A percentile compares a stretch with the other conserved stretches of the same genome.
phyloP scores from a whole-genome alignment of 2,329 filamentous ascomycete genomes.

The Alternaria consortialis region DNA sequence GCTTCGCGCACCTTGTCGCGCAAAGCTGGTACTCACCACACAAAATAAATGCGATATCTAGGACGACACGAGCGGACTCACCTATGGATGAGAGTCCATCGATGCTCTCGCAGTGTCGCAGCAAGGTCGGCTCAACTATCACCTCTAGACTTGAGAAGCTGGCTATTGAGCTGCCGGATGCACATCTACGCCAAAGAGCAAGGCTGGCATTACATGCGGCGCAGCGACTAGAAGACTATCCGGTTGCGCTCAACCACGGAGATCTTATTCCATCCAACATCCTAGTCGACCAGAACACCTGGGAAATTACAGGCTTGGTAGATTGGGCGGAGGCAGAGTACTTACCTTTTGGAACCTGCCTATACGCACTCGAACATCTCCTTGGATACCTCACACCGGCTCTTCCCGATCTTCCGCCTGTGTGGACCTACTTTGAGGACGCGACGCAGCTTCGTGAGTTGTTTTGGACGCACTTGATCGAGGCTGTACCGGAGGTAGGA shows the following conservation, averaged over 20 bases:
- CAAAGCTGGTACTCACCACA: constrained; percentile 27
- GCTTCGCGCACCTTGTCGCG: constrained; percentile 42
- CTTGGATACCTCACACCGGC: constrained; percentile 57
- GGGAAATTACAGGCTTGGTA: constrained; percentile 62
- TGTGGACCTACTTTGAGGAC: constrained; percentile 55
- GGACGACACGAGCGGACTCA: constrained; percentile 26
- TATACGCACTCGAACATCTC: constrained; percentile 70
- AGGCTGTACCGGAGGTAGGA: constrained; percentile 49
- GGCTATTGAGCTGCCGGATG: constrained; percentile 33
- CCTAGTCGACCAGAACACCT: constrained; percentile 58
- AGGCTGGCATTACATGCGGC: constrained; percentile 16
- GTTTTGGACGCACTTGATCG: constrained; percentile 61
- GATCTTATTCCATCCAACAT: constrained; percentile 68
- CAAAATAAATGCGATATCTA: background rate
- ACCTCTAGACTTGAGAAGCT: constrained; percentile 37
- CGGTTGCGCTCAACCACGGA: constrained; percentile 68
- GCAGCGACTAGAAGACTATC: constrained; percentile 60
- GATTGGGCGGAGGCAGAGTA: constrained; percentile 73
- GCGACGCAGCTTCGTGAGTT: constrained; percentile 55
- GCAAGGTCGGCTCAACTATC: constrained; percentile 42
- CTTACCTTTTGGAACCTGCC: constrained; percentile 66
- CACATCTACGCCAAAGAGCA: constrained; percentile 30
- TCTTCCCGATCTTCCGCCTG: background rate
- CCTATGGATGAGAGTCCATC: constrained; percentile 20
- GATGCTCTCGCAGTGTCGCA: constrained; percentile 32